phyloP scores from a whole-genome alignment of 495 filamentous ascomycete genomes.

The Trichoderma reesei region DNA sequence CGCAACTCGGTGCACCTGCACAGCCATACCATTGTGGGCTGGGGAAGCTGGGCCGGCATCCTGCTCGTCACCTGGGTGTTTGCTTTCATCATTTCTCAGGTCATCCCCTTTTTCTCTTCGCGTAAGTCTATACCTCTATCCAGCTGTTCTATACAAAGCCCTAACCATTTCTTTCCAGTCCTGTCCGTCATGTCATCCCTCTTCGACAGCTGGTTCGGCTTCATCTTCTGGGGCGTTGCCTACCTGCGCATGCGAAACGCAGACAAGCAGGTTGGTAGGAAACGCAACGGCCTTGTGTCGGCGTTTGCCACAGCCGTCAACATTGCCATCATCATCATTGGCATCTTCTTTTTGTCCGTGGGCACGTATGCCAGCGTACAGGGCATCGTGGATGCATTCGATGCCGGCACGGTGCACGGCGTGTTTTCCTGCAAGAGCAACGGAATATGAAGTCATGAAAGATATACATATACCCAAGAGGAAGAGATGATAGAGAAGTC shows the following conservation, averaged over 20 bases:
- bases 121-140: slow-evolving; percentile 21
- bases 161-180: slow-evolving; percentile 25
- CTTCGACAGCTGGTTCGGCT: slow-evolving; percentile 88
- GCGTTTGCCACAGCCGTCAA: slow-evolving; percentile 56
- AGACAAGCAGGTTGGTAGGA: slow-evolving; percentile 52
- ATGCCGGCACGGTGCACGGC: slow-evolving; percentile 40
- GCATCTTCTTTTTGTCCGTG: slow-evolving; percentile 62
- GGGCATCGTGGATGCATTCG: slow-evolving; percentile 54
- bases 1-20: slow-evolving; percentile 65
- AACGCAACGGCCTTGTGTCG: slow-evolving; percentile 48
- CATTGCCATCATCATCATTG: slow-evolving; percentile 56
- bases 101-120: slow-evolving; percentile 85
- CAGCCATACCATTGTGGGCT: slow-evolving; percentile 71
- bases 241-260: slow-evolving; percentile 72
- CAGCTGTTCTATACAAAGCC: slow-evolving; percentile 10
- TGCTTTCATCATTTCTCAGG: slow-evolving; percentile 78
- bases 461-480: neutral
- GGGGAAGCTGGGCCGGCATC: slow-evolving; percentile 67
- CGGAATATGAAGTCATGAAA: slow-evolving; percentile 25
- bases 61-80: slow-evolving; percentile 59
- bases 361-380: slow-evolving; percentile 74
- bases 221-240: slow-evolving; percentile 88
- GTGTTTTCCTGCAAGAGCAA: slow-evolving; percentile 59
- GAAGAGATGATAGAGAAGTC: neutral
- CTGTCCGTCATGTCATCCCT: slow-evolving; percentile 80